A percentile compares a stretch with the other conserved stretches of the same genome.
Evolutionary conservation across 116 monocot genomes (phyloP).

Genomic region (Zostera marina): DNA sequence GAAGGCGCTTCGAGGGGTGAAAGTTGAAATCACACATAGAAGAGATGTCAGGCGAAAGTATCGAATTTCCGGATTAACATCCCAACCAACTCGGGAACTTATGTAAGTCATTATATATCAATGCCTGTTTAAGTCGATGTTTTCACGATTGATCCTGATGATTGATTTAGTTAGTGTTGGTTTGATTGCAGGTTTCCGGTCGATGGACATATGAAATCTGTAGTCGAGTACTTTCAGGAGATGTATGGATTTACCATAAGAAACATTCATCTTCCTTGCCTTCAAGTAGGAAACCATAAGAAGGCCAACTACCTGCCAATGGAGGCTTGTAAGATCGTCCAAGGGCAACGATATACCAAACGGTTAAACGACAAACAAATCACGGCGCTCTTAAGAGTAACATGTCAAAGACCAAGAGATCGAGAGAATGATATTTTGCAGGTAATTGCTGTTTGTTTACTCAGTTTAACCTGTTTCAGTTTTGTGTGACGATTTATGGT

Average conservation of each 20-base stretch:
- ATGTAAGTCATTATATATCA: constrained; percentile 18
- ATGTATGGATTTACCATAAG: constrained; percentile 36
- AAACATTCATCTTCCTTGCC: constrained; percentile 33
- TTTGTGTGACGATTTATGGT: too few species aligned
- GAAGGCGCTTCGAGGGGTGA: constrained; percentile 45
- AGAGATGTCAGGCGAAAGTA: constrained; percentile 28
- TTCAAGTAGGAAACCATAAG: constrained; percentile 46
- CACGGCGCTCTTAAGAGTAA: constrained; percentile 32
- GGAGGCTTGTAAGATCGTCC: constrained; percentile 53
- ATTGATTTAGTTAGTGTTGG: background rate
- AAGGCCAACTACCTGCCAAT: constrained; percentile 40
- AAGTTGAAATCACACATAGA: constrained; percentile 46
- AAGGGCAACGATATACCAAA: constrained; percentile 48
- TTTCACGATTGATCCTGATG: too few species aligned
- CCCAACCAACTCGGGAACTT: constrained; percentile 35
- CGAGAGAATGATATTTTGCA: constrained; percentile 41
- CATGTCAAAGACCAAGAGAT: constrained; percentile 43
- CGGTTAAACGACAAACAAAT: constrained; percentile 61
- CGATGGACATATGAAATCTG: constrained; percentile 36
- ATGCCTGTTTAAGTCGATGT: background rate
- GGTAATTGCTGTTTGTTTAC: constrained; percentile 23
- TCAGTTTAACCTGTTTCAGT: too few species aligned
- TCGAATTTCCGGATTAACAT: constrained; percentile 32
- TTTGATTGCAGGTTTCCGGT: constrained; percentile 30
- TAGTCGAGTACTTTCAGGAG: constrained; percentile 38